Conservation (phyloP, 768 basidiomycete species). For the Lyophyllum atratum region DNA sequence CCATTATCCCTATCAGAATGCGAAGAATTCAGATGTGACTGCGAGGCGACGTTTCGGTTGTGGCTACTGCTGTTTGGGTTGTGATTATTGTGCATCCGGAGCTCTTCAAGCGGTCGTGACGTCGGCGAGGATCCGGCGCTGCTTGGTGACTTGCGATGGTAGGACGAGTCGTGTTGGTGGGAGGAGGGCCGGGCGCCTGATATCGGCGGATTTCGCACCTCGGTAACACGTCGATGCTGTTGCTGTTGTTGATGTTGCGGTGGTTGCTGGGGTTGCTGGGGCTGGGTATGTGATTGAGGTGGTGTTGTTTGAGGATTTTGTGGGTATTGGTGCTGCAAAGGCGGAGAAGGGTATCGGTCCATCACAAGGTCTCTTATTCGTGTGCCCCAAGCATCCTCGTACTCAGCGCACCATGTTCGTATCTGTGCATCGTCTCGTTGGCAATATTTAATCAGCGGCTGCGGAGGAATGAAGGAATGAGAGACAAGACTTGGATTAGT, state of each 20-base stretch:
- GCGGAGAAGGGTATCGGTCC: constrained; percentile 40
- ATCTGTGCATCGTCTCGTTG: constrained; percentile 56
- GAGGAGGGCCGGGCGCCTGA: constrained; percentile 26
- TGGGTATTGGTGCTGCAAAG: constrained; percentile 31
- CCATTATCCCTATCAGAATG: constrained; percentile 18
- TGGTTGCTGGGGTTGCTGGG: constrained; percentile 19
- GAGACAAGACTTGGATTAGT: constrained; percentile 12
- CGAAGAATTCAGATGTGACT: constrained; percentile 12
- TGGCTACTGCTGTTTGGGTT: constrained; percentile 12
- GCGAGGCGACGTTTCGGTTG: constrained; percentile 1
- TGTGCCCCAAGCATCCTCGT: constrained; percentile 69
- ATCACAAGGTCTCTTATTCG: constrained; percentile 51
- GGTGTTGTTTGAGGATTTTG: constrained; percentile 9
- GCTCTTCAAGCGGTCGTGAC: constrained; percentile 37
- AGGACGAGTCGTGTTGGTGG: constrained; percentile 32
- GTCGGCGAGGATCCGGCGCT: constrained; percentile 26
- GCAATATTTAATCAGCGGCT: constrained; percentile 71
- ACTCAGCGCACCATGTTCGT: constrained; percentile 60
- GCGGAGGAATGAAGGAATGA: constrained; percentile 3
- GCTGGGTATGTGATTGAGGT: constrained; percentile 20
- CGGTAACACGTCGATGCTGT: constrained; percentile 33
- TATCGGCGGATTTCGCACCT: constrained; percentile 28
- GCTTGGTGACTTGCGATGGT: constrained; percentile 23
- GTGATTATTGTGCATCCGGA: constrained; percentile 28
- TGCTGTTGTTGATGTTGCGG: background rate